These are phyloP conservation scores for Lipomyces starkeyi DNA, from an alignment of 805 yeast species.

Conservation along the genomic window DNA sequence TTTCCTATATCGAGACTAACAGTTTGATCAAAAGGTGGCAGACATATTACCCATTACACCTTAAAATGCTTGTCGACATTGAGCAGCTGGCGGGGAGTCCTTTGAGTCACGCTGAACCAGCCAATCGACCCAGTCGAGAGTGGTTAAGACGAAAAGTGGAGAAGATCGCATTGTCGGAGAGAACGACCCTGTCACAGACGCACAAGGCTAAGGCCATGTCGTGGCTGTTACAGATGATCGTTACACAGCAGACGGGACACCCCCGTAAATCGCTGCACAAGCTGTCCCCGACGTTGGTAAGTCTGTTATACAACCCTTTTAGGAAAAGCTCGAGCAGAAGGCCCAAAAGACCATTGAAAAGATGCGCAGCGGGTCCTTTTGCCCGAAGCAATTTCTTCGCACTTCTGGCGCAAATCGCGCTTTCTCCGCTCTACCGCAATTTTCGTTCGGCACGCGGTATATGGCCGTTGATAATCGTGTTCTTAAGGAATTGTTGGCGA, in stretches of 20 bases:
- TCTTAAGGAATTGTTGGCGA: too few relatives aligned
- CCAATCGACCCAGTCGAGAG: background rate
- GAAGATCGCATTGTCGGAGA: background rate
- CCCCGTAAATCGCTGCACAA: background rate
- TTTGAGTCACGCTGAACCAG: background rate
- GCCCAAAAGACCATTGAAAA: background rate
- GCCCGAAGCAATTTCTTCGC: background rate
- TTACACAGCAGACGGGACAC: background rate
- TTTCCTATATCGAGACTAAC: background rate
- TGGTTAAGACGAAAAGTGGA: background rate
- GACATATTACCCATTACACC: background rate
- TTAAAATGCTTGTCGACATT: background rate
- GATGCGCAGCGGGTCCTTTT: background rate
- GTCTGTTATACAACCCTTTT: background rate
- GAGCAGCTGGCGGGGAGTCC: background rate
- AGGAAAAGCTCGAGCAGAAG: background rate
- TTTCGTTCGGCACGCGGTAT: too few relatives aligned
- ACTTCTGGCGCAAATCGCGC: too few relatives aligned
- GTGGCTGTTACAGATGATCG: background rate
- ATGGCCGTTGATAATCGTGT: too few relatives aligned
- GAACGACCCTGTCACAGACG: background rate
- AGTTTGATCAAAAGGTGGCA: background rate
- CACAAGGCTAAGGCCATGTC: background rate
- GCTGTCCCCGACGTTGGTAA: background rate
- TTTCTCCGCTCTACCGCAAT: too few relatives aligned